Evolutionary conservation across 345 rosid species (phyloP).

Genomic region (Crucihimalaya himalaica): DNA sequence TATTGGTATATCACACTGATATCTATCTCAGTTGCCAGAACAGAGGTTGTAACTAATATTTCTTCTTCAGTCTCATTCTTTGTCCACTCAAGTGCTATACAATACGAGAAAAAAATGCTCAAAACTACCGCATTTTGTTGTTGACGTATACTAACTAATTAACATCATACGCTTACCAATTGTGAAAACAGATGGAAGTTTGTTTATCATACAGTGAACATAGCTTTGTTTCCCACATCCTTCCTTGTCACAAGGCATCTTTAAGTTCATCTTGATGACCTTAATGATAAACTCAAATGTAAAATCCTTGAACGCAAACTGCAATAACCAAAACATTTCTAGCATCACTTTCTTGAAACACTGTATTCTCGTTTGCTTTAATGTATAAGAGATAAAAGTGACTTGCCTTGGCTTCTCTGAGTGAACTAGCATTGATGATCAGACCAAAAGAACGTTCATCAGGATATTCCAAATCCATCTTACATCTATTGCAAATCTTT

Average conservation of each 20-base stretch:
- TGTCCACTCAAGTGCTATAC: slow-evolving; percentile 28
- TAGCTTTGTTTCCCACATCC: slow-evolving; percentile 23
- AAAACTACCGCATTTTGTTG: not conserved
- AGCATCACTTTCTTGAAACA: not conserved
- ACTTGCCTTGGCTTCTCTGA: slow-evolving; percentile 32
- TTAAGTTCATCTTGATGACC: not conserved
- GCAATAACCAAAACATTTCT: not conserved
- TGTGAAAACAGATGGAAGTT: slow-evolving; percentile 21
- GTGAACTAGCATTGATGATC: not conserved
- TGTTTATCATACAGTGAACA: not conserved
- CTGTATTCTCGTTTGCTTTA: not conserved
- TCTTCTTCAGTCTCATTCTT: slow-evolving; percentile 18
- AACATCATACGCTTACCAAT: slow-evolving; percentile 23
- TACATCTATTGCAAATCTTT: slow-evolving; percentile 14
- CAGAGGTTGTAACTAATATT: not conserved
- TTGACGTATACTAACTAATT: not conserved
- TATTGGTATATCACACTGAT: slow-evolving; percentile 6
- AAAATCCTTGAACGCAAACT: slow-evolving; percentile 1
- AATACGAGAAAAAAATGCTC: not conserved
- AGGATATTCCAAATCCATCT: not conserved
- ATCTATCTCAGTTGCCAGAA: slow-evolving; percentile 26
- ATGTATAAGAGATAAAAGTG: not conserved
- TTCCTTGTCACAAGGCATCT: slow-evolving; percentile 14
- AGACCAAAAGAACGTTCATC: slow-evolving; percentile 12
- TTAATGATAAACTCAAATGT: slow-evolving; percentile 27